A percentile compares a stretch with the other conserved stretches of the same genome.
Evolutionary conservation across 1,284 basidiomycete genomes (phyloP).

Genomic region (Pyrrhoderma lamaoense): DNA sequence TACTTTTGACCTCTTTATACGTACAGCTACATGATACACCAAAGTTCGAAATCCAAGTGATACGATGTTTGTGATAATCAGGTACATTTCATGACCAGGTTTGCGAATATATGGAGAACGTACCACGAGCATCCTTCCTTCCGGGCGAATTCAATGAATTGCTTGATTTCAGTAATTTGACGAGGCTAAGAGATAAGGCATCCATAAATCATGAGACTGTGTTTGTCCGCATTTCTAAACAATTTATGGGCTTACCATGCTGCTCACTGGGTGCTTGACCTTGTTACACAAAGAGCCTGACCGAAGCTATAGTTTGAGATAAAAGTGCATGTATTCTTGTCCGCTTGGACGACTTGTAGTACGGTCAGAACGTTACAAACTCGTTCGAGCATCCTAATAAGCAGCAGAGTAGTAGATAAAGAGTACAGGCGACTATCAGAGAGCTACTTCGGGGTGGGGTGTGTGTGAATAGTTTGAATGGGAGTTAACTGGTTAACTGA

Average conservation of each 20-base stretch:
- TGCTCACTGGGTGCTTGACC: too few species aligned
- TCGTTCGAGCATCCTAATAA: too few species aligned
- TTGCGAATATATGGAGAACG: conserved; percentile 23
- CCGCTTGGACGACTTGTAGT: too few species aligned
- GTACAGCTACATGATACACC: conserved; percentile 64
- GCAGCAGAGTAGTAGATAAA: too few species aligned
- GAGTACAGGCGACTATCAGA: too few species aligned
- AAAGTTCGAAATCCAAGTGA: conserved; percentile 3
- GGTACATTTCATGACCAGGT: background rate
- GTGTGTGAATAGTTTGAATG: too few species aligned
- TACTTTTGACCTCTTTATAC: conserved; percentile 86
- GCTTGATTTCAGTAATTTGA: conserved; percentile 98
- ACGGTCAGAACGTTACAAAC: too few species aligned
- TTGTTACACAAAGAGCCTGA: too few species aligned
- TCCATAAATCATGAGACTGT: conserved; percentile 1
- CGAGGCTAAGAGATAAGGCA: conserved; percentile 61
- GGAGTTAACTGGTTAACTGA: too few species aligned
- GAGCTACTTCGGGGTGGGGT: too few species aligned
- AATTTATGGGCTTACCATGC: background rate
- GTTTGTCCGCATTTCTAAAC: background rate
- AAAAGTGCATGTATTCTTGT: too few species aligned
- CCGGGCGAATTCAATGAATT: conserved; percentile 95
- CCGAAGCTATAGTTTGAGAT: too few species aligned
- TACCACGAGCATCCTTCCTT: conserved; percentile 81
- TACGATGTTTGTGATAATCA: background rate